A percentile compares a stretch with the other conserved stretches of the same genome.
These are phyloP conservation scores for Coemansia sp. DNA, from an alignment of 192 early-diverging fungal species.

Conservation along the genomic window DNA sequence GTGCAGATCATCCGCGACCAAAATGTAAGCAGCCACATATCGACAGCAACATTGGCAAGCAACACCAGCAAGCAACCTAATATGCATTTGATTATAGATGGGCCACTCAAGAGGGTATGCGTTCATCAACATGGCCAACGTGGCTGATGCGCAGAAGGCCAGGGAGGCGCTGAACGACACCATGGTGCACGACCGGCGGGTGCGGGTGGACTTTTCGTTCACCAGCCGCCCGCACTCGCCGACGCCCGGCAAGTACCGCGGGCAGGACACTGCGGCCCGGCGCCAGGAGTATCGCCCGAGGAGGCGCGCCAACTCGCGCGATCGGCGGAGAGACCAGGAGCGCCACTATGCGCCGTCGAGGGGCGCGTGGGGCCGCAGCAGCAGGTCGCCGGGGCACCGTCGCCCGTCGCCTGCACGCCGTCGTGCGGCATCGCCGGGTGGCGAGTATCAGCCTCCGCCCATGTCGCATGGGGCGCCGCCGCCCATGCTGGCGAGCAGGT, in stretches of 20 bases:
- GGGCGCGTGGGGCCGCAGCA: slow-evolving; percentile 32
- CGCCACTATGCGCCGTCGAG: slow-evolving; percentile 15
- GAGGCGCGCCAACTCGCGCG: slow-evolving; percentile 38
- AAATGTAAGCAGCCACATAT: slow-evolving; percentile 33
- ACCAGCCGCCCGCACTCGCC: slow-evolving; percentile 30
- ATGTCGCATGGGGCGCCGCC: background rate
- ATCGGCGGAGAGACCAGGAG: slow-evolving; percentile 32
- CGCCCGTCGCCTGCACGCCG: slow-evolving; percentile 2
- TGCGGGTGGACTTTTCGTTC: slow-evolving; percentile 48
- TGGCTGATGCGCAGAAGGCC: slow-evolving; percentile 33
- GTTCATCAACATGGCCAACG: slow-evolving; percentile 43
- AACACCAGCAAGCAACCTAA: slow-evolving; percentile 5
- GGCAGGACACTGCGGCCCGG: slow-evolving; percentile 21
- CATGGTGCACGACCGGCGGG: slow-evolving; percentile 35
- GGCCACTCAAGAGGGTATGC: slow-evolving; percentile 47
- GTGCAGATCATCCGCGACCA: slow-evolving; percentile 48
- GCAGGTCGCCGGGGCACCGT: slow-evolving; percentile 26
- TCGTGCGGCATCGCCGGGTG: background rate
- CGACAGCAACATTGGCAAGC: slow-evolving; percentile 10
- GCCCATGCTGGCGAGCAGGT: background rate
- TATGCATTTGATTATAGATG: slow-evolving; percentile 20
- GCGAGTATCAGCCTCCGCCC: background rate
- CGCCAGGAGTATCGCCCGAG: slow-evolving; percentile 16
- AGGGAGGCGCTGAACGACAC: slow-evolving; percentile 25
- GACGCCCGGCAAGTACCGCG: slow-evolving; percentile 36